phyloP scores from a whole-genome alignment of 495 filamentous ascomycete genomes.

The Penicillium ucsense region DNA sequence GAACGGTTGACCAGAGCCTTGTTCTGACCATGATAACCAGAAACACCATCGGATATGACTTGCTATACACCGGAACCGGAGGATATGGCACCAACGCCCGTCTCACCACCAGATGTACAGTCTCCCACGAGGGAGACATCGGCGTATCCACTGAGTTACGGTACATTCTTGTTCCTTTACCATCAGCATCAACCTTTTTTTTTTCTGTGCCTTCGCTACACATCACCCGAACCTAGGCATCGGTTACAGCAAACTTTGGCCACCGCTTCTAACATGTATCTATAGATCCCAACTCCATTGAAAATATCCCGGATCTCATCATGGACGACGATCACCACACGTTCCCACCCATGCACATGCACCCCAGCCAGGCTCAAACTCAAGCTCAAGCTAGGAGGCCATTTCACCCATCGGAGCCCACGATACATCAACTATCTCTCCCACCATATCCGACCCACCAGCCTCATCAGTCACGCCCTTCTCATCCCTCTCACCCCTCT shows the following conservation, averaged over 20 bases:
- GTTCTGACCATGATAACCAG: slow-evolving; percentile 9
- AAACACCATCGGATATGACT: slow-evolving; percentile 35
- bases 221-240: too few relatives aligned
- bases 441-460: not conserved
- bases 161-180: slow-evolving; percentile 5
- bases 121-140: slow-evolving; percentile 22
- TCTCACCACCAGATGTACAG: slow-evolving; percentile 27
- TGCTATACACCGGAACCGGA: slow-evolving; percentile 31
- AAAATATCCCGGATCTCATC: slow-evolving; percentile 16
- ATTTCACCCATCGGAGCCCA: slow-evolving; percentile 3
- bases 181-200: not conserved
- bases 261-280: not conserved
- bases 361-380: slow-evolving; percentile 3
- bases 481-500: not conserved
- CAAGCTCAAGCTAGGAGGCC: not conserved
- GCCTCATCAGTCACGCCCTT: not conserved
- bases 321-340: slow-evolving; percentile 12
- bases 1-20: not conserved
- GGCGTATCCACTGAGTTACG: slow-evolving; percentile 11
- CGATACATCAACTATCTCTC: not conserved
- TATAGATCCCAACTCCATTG: slow-evolving; percentile 15
- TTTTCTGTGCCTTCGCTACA: too few relatives aligned
- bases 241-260: too few relatives aligned
- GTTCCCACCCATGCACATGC: slow-evolving; percentile 8
- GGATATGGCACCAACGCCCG: slow-evolving; percentile 21